Base-by-base conservation (phyloP, 305 asterid species). In the Ajuga reptans region DNA sequence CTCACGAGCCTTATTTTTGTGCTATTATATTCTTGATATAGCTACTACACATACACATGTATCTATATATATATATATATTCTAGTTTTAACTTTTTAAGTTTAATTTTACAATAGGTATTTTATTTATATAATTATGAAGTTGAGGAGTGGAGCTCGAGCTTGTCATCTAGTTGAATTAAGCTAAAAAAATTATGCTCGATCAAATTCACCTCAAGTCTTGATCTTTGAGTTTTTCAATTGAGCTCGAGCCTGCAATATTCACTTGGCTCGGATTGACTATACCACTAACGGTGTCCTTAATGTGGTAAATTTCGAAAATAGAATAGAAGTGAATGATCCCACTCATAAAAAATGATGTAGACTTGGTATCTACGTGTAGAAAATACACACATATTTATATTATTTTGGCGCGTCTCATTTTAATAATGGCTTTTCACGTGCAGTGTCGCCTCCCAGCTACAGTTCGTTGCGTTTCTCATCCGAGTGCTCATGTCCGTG, bases 401-500 rank as follows among this genome's bases (percentile, higher is more conserved):
- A 2, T 21, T 21, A 0, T 24, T 62, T 43, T 7, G 27, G 15
- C 4, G 43, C 53, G 16, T 59, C 75, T 59, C 18, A 47, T 59
- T 41, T 37, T 62, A 11, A 1, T 18, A 64, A 51, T 39, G n/a
- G 14, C 42, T 67, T 63, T 18, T 31, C 24, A 33, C 51, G 2
- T 64, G 74, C 88, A 90, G 95, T 90, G 97, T 75, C 97, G 97
- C 50, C 77, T 90, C 72, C 78, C 96, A 16, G 96, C 96, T 12
- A 88, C 95, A 2, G 90, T 88, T 60, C 89, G 89, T 5, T 83
- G 84, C 68, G 82, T 87, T 57, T 93, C 96, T 68, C 99, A 93
- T 72, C 91, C 91, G 5, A 93, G 99, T 46, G 99, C 99, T 68
- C 97, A 89, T 36, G 91, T 93, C 27, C 99, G 99, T 21, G 90